phyloP scores from a whole-genome alignment of 495 filamentous ascomycete species.

The Aeminium ludgeri region DNA sequence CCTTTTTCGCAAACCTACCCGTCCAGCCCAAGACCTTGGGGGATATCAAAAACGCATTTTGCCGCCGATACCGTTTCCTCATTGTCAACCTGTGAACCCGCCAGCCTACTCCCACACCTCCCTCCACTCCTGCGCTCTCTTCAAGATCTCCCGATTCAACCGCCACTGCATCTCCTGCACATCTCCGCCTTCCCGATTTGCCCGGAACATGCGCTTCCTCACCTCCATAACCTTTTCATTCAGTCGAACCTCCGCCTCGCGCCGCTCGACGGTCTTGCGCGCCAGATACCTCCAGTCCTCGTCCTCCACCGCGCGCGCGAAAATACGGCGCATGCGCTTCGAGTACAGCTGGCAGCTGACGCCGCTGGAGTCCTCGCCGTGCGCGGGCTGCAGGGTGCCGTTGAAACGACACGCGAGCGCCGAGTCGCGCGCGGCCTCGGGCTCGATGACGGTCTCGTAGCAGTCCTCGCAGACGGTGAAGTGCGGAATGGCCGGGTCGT shows the following conservation, averaged over 20 bases:
- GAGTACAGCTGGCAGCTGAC: slow-evolving; percentile 59
- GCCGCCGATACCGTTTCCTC: too few relatives aligned
- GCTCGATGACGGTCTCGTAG: slow-evolving; percentile 52
- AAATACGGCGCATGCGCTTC: slow-evolving; percentile 52
- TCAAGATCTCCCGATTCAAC: slow-evolving; percentile 9
- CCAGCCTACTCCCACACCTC: slow-evolving; percentile 17
- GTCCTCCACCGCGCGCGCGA: slow-evolving; percentile 38
- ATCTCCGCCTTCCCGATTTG: slow-evolving; percentile 2
- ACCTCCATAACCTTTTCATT: slow-evolving; percentile 15
- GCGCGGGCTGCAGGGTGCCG: slow-evolving; percentile 28
- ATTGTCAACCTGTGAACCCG: too few relatives aligned
- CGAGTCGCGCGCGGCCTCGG: slow-evolving; percentile 34
- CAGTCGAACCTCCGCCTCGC: slow-evolving; percentile 19
- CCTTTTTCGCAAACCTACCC: too few relatives aligned
- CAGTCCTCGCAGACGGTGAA: slow-evolving; percentile 57
- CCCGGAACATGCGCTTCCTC: slow-evolving; percentile 9
- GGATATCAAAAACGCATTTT: too few relatives aligned
- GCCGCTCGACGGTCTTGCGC: slow-evolving; percentile 47
- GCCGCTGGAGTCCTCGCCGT: slow-evolving; percentile 29
- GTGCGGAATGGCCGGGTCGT: slow-evolving; percentile 43
- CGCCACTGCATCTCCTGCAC: slow-evolving; percentile 8
- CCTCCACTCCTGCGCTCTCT: slow-evolving; percentile 16
- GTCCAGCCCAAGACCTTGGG: too few relatives aligned
- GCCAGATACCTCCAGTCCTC: slow-evolving; percentile 54
- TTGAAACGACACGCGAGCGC: slow-evolving; percentile 42